Base-by-base conservation (phyloP, 2,329 filamentous ascomycete genomes). In the Ploettnerulaceae sp. region DNA sequence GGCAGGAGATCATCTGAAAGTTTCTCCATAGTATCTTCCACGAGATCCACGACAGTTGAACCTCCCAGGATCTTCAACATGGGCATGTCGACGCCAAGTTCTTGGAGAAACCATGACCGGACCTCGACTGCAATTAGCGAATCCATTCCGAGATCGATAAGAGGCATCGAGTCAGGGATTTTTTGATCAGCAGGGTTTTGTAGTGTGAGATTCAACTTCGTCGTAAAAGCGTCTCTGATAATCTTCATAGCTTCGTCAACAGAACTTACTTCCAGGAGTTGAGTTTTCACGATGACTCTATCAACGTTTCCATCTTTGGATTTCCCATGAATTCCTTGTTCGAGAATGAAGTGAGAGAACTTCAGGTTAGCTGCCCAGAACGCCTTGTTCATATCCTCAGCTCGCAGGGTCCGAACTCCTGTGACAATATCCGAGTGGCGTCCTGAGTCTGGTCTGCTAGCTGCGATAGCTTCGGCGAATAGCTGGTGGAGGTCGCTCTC, bases 91-190 rank as follows among this genome's bases (percentile, higher is more conserved):
- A 69, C 57, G 0, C 69, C 52, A 0, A 75, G 34, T 29, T 70
- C 61, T 45, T 71, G 70, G 8, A 68, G 29, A 49, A 75, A 71
- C 74, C 73, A 77, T 0, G 65, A 54, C 1, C 72, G 34, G 14
- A 54, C 34, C 9, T 52, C 48, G 20, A 54, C 51, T 14, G 51
- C 45, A 12, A 54, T 26, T 8, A 54, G 33, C 5, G 51, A 54
- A 24, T 54, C 51, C 12, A 66, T 2, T 71, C 66, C 60, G 8
- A 65, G 60, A 35, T 69, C 65, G 5, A 55, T 51, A 5, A 31
- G 29, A n/a, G n/a, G n/a, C n/a, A n/a, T n/a, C n/a, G n/a, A n/a
- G n/a, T n/a, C n/a, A 4, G 35, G 20, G 12, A 22, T 17, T 7
- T n/a, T 25, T 4, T 5, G 4, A 7, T 26, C 12, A 15, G 31